Conservation (phyloP, 441 rosid species). For the Erodium trifolium region DNA sequence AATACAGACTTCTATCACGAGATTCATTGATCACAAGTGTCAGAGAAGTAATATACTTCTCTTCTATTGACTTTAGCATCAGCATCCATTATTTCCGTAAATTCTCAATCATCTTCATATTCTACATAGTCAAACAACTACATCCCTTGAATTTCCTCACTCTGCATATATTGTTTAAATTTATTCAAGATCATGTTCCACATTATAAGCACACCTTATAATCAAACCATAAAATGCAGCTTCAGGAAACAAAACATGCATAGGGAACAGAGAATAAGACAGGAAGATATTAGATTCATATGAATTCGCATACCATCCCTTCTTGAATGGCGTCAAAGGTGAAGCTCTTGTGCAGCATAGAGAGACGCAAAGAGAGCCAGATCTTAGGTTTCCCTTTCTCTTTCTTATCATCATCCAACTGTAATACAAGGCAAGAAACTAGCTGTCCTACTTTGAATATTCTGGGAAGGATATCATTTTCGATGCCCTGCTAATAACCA, state of each 20-base stretch:
- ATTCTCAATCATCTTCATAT: conserved; percentile 7
- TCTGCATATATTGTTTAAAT: neutral
- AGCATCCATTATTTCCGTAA: neutral
- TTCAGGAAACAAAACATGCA: conserved; percentile 9
- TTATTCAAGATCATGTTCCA: neutral
- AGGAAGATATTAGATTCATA: conserved; percentile 6
- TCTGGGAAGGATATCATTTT: conserved; percentile 42
- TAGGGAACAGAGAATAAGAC: neutral
- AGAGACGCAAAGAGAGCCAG: conserved; percentile 87
- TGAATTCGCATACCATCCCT: conserved; percentile 71
- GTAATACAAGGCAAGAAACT: conserved; percentile 81
- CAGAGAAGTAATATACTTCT: neutral
- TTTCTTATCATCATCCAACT: conserved; percentile 75
- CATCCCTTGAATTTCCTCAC: conserved; percentile 9
- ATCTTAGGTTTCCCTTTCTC: conserved; percentile 73
- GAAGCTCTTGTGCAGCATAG: conserved; percentile 69
- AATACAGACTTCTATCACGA: neutral
- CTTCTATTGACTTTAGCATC: neutral
- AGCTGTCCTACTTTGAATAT: conserved; percentile 66
- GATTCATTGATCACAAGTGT: neutral
- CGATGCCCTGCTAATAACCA: conserved; percentile 43
- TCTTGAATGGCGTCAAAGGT: conserved; percentile 70
- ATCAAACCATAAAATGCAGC: neutral
- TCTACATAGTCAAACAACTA: neutral
- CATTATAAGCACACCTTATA: neutral